Evolutionary conservation across 2,329 filamentous ascomycete genomes (phyloP), one percentile per base, ranked within the genome.

Genomic region (Lachnellula suecica): DNA sequence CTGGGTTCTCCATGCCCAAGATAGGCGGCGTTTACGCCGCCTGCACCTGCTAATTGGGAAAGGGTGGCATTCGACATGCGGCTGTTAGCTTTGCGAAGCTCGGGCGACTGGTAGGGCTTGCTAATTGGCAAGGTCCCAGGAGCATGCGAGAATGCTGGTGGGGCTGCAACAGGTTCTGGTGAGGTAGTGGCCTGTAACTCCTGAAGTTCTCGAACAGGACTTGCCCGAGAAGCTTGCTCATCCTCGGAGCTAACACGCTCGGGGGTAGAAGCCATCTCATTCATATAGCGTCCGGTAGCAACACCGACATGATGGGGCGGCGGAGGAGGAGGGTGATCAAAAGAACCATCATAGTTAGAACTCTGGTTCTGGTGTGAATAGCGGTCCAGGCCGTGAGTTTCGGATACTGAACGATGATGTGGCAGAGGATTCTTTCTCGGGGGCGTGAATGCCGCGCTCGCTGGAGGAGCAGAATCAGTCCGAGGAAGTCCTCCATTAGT

Each of bases 31-130:
- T 52, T 45, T 44, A 82, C 69, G 20, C 79, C 81, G 49, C 82
- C 83, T 42, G 87, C 88, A 59, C 86, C 87, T 27, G 83, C 84
- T 67, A 97, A 78, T 66, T 97, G 91, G 41, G 85, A 80, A 42
- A 97, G 76, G 1, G 93, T 97, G 1, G 84, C 85, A 60, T 79
- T 82, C 23, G 94, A 96, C 68, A 97, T 85, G 20, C 91, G 86
- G 61, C 87, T 91, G 61, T 91, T 94, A 47, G 89, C 90, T 58
- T 85, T 85, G 57, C 89, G 86, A 63, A 93, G 77, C 66, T 94
- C 89, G 13, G 88, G 82, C 25, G 90, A 86, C 52, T 89, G 83
- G 61, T 88, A 84, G 0, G 89, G 89, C 56, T 83, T 83, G 53
- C 81, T 84, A 1, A 78, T 75, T 4, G 91, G 91, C 44, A 83